Percentiles rank a stretch among this genome's conserved stretches.
phyloP scores from a whole-genome alignment of 2,329 filamentous ascomycete genomes.

The Talaromyces sp. region DNA sequence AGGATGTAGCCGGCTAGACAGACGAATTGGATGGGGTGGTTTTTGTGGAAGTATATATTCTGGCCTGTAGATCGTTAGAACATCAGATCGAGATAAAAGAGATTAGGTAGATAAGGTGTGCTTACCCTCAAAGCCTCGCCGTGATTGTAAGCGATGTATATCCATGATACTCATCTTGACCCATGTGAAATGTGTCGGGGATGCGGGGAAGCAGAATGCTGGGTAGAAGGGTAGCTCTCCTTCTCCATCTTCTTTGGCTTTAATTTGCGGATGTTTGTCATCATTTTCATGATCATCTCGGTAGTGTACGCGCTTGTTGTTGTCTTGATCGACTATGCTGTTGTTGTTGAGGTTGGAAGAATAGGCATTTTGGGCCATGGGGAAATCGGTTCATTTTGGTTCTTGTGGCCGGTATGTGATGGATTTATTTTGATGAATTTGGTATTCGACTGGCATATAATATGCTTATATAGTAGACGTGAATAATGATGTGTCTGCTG shows the following conservation, averaged over 20 bases:
- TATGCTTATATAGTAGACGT: background rate
- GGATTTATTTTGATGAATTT: background rate
- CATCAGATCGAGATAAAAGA: background rate
- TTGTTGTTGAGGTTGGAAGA: slow-evolving; percentile 8
- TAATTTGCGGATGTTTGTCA: background rate
- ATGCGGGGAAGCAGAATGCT: slow-evolving; percentile 59
- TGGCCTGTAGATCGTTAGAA: slow-evolving; percentile 47
- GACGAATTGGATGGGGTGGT: slow-evolving; percentile 75
- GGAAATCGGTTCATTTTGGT: slow-evolving; percentile 15
- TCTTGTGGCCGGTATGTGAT: background rate
- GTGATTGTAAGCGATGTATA: slow-evolving; percentile 52
- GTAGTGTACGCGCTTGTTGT: slow-evolving; percentile 16
- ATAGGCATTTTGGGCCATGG: slow-evolving; percentile 21
- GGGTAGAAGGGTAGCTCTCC: slow-evolving; percentile 49
- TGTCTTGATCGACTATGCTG: slow-evolving; percentile 6
- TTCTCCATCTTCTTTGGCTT: background rate
- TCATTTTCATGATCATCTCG: background rate
- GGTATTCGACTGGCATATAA: background rate
- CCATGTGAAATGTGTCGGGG: slow-evolving; percentile 63
- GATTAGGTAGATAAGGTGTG: background rate
- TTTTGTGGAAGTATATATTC: slow-evolving; percentile 63
- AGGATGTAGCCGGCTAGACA: slow-evolving; percentile 70
- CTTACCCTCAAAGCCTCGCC: slow-evolving; percentile 54
- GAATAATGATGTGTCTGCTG: background rate
- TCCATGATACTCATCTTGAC: slow-evolving; percentile 59